These are phyloP conservation scores for Vickermania spadyakhi DNA, from an alignment of 208 protist species.

Conservation along the genomic window DNA sequence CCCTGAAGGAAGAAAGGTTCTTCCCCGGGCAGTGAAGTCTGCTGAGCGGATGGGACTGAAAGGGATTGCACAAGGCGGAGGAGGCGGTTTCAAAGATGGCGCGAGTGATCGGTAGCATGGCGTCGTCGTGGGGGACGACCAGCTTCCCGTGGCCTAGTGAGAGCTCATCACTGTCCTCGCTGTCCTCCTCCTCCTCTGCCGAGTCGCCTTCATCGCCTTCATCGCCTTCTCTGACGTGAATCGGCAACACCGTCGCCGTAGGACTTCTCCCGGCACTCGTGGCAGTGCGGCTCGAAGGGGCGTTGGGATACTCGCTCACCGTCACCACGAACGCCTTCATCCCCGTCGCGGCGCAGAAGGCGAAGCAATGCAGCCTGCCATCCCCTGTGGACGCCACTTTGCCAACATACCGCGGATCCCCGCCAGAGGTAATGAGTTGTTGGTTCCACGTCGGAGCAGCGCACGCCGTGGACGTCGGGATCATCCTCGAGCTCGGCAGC, in stretches of 20 bases:
- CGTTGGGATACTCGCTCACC: constrained; percentile 45
- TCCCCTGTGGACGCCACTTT: constrained; percentile 1
- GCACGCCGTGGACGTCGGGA: too few relatives aligned
- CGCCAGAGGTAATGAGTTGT: constrained; percentile 22
- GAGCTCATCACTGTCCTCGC: too few relatives aligned
- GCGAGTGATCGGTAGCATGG: constrained; percentile 75
- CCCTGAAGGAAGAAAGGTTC: too few relatives aligned
- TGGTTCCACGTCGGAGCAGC: too few relatives aligned
- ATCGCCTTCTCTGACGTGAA: too few relatives aligned
- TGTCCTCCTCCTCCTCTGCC: too few relatives aligned
- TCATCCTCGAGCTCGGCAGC: too few relatives aligned
- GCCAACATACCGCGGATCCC: constrained; percentile 62
- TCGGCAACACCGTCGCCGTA: too few relatives aligned
- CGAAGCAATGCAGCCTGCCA: constrained; percentile 56
- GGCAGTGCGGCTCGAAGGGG: too few relatives aligned
- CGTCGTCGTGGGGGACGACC: constrained; percentile 18
- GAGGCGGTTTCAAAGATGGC: constrained; percentile 67
- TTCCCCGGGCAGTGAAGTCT: too few relatives aligned
- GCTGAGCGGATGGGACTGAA: constrained; percentile 32
- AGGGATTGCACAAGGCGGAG: constrained; percentile 66
- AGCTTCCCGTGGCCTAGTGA: not conserved
- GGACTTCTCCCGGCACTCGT: too few relatives aligned
- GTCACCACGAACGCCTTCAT: constrained; percentile 60
- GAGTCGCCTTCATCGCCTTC: too few relatives aligned
- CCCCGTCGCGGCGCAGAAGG: constrained; percentile 66